Conservation (phyloP, 2,329 filamentous ascomycete genomes). For the Claviceps digitariae region DNA sequence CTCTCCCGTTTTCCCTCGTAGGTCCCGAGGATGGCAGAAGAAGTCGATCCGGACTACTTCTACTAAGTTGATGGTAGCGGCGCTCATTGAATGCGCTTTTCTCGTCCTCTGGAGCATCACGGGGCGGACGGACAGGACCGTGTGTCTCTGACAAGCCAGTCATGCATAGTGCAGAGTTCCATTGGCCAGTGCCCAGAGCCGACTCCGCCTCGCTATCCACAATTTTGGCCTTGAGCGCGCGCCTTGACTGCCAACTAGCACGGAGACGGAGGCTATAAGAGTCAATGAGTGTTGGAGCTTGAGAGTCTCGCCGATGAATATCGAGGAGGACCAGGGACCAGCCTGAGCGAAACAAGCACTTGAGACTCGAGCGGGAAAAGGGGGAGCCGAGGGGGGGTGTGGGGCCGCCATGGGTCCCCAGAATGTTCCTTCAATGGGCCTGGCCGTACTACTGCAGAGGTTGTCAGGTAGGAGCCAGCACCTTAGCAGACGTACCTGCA, state of each 20-base stretch:
- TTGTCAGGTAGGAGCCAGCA: too few species aligned
- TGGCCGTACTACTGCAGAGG: too few species aligned
- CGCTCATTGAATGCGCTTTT: not conserved
- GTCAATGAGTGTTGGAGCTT: not conserved
- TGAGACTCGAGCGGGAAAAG: not conserved
- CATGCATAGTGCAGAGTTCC: too few species aligned
- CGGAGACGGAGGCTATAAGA: not conserved
- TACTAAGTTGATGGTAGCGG: too few species aligned
- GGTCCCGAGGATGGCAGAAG: too few species aligned
- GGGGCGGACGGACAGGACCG: not conserved
- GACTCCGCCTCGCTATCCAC: not conserved
- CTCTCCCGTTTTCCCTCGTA: too few species aligned
- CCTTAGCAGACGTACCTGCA: too few species aligned
- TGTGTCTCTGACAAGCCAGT: not conserved
- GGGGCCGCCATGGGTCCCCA: not conserved
- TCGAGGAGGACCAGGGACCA: not conserved
- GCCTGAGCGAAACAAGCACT: not conserved
- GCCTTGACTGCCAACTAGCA: not conserved
- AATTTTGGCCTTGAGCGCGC: not conserved
- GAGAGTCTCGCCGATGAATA: not conserved
- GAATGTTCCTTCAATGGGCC: too few species aligned
- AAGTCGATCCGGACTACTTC: too few species aligned
- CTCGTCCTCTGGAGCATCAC: not conserved
- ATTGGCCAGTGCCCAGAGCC: not conserved
- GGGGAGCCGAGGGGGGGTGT: not conserved